A percentile compares a stretch with the other conserved stretches of the same genome.
Evolutionary conservation across 1,284 basidiomycete genomes (phyloP).

Genomic region (Vanrija humicola): DNA sequence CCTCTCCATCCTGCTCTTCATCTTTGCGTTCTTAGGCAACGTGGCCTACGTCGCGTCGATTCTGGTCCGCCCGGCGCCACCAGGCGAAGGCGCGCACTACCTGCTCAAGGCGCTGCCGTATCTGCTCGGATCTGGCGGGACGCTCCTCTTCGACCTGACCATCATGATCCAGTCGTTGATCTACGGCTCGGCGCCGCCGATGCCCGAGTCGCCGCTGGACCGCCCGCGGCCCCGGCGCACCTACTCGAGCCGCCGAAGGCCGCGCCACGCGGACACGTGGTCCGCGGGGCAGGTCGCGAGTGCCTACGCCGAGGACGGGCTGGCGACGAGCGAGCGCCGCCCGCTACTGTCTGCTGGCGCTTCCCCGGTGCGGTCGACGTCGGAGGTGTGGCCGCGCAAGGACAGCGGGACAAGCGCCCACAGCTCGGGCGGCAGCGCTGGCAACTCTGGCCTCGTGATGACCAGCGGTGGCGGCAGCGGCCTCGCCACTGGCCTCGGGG

Average conservation of each 20-base stretch:
- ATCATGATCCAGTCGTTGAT: slow-evolving; percentile 65
- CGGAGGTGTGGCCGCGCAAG: neutral
- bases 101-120: slow-evolving; percentile 54
- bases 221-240: slow-evolving; percentile 8
- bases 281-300: too few relatives aligned
- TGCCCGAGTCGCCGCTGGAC: slow-evolving; percentile 20
- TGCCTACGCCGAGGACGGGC: slow-evolving; percentile 9
- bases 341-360: neutral
- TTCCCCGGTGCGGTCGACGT: neutral
- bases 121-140: slow-evolving; percentile 79
- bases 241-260: slow-evolving; percentile 3
- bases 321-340: neutral
- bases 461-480: too few relatives aligned
- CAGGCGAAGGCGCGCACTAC: slow-evolving; percentile 33
- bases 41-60: slow-evolving; percentile 83
- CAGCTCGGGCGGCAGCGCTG: too few relatives aligned
- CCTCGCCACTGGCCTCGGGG: too few relatives aligned
- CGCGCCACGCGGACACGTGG: neutral
- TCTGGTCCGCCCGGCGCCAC: slow-evolving; percentile 49
- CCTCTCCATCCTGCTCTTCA: slow-evolving; percentile 84
- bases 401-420: too few relatives aligned
- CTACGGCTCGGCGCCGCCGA: slow-evolving; percentile 51
- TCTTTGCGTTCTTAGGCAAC: slow-evolving; percentile 88
- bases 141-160: slow-evolving; percentile 81
- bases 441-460: too few relatives aligned